Evolutionary conservation across 352 stramenopile species (phyloP), one percentile per base, ranked within the genome.

Genomic region (Phytophthora nicotianae): DNA sequence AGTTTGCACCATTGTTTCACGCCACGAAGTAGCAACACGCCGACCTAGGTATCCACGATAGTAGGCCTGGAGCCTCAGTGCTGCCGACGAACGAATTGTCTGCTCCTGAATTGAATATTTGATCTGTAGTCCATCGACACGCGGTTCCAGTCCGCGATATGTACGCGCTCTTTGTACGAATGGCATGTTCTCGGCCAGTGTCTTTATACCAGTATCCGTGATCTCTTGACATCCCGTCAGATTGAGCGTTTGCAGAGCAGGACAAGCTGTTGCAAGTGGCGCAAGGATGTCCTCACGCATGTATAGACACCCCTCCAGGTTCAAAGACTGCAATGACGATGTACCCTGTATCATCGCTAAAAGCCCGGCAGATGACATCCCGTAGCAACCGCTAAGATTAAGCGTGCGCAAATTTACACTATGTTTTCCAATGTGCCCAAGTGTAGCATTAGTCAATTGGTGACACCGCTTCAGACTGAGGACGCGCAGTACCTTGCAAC

Each of bases 181-280:
- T 27, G 81, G 83, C 43, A 94, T 68, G 33, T 92, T 82, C 16
- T 86, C 75, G 0, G 72, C 77, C 26, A 94, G 66, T n/a, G 85
- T 92, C 17, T 46, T 53, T 29, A 94, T 74, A 0, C 85, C 83
- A 6, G 74, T 80, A 45, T 94, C 83, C 3, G 85, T 91, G 56
- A 94, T 90, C 33, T 94, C 79, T 50, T 89, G 73, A 37, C 85
- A 94, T 23, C 85, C 85, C 14, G 81, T 85, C 29, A 94, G 45
- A 33, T 91, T 90, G 10, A 94, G 72, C 19, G 80, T 69, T 52
- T 91, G 81, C 0, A 94, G 62, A 16, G 79, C 68, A 11, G 85
- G 52, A 9, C 83, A 91, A 21, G 62, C 62, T 5, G 72, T 77
- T 8, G 79, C 83, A 7, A 91, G 63, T 8, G 70, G 72, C 3